Percentiles rank a stretch among this genome's conserved stretches.
phyloP scores from a whole-genome alignment of 2,329 filamentous ascomycete genomes.

The Fusarium falciforme region DNA sequence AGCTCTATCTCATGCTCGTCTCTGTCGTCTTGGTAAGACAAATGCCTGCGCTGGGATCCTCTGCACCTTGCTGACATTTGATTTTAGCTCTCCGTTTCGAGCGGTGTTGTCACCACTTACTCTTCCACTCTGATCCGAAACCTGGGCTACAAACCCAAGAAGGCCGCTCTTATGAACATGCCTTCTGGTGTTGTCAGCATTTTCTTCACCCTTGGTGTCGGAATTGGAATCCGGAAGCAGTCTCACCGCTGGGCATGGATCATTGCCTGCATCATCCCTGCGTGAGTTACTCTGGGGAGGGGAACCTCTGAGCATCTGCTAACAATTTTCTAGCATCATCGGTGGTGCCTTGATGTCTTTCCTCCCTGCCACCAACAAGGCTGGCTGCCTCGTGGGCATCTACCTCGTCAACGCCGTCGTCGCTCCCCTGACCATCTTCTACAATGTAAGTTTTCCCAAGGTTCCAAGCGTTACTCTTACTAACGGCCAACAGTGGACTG shows the following conservation, averaged over 20 bases:
- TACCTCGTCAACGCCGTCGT: slow-evolving; percentile 64
- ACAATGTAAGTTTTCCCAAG: slow-evolving; percentile 49
- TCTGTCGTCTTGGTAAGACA: slow-evolving; percentile 59
- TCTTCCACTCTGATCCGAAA: slow-evolving; percentile 64
- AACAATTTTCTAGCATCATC: slow-evolving; percentile 50
- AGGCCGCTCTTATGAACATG: slow-evolving; percentile 65
- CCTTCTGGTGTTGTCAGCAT: slow-evolving; percentile 65
- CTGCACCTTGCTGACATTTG: not conserved
- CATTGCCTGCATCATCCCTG: slow-evolving; percentile 60
- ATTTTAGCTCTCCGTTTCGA: slow-evolving; percentile 59
- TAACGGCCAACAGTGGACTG: slow-evolving; percentile 52
- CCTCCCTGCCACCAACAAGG: slow-evolving; percentile 56
- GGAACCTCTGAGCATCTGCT: not conserved
- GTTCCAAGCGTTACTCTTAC: not conserved
- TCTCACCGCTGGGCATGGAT: slow-evolving; percentile 64
- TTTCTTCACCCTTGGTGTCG: slow-evolving; percentile 61
- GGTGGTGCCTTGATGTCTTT: slow-evolving; percentile 66
- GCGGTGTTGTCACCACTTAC: slow-evolving; percentile 66
- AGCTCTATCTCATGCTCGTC: slow-evolving; percentile 62
- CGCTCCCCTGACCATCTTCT: slow-evolving; percentile 58
- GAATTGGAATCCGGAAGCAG: slow-evolving; percentile 58
- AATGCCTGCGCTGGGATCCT: not conserved
- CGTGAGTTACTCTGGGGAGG: slow-evolving; percentile 44
- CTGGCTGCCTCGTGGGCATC: slow-evolving; percentile 60
- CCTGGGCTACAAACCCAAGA: slow-evolving; percentile 58